Evolutionary conservation across 805 yeast species (phyloP).

Genomic region (Saturnispora mendoncae): DNA sequence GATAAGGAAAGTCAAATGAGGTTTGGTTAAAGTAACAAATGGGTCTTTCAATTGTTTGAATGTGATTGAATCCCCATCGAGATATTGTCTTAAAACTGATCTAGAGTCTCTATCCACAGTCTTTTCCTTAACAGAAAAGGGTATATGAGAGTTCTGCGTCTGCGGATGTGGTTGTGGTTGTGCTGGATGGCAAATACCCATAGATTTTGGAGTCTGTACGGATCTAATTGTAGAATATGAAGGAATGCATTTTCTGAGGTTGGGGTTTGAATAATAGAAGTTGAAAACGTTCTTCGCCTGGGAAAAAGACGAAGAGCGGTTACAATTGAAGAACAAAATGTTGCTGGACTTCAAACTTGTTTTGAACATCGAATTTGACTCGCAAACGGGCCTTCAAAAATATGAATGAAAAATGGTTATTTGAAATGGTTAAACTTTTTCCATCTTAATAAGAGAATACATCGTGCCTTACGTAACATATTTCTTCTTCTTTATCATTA

Average conservation of each 20-base stretch:
- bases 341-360: not conserved
- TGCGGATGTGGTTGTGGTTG: not conserved
- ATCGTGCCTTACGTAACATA: not conserved
- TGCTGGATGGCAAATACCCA: not conserved
- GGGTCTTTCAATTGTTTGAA: conserved; percentile 42
- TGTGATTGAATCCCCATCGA: conserved; percentile 21
- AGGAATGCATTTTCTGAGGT: not conserved
- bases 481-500: too few relatives aligned
- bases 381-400: too few relatives aligned
- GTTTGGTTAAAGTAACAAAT: conserved; percentile 80
- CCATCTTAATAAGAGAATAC: too few relatives aligned
- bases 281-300: not conserved
- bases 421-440: not conserved
- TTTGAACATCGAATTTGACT: not conserved
- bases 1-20: conserved; percentile 77
- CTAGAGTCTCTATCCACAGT: conserved; percentile 12
- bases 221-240: not conserved
- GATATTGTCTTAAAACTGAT: conserved; percentile 20
- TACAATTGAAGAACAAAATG: not conserved
- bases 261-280: not conserved
- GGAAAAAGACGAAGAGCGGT: not conserved
- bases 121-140: conserved; percentile 49
- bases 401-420: not conserved
- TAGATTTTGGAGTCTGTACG: not conserved
- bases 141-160: conserved; percentile 31